Evolutionary conservation across 2,329 filamentous ascomycete species (phyloP).

Genomic region (Phialemoniopsis sp.): DNA sequence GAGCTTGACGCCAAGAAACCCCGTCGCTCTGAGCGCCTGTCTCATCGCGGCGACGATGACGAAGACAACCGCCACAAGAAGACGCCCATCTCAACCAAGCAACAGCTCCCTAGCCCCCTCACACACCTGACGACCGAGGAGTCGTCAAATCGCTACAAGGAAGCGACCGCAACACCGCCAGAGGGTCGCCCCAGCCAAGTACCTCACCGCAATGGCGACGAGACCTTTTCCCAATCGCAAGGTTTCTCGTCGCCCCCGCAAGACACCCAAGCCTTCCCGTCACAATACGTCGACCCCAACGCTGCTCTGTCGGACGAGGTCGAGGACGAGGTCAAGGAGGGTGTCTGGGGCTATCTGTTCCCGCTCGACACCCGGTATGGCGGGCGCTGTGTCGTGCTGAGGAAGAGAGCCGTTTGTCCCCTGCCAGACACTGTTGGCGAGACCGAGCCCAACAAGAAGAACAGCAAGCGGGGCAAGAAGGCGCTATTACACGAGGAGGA

Average conservation of each 20-base stretch:
- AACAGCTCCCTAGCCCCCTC: conserved; percentile 76
- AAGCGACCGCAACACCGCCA: conserved; percentile 67
- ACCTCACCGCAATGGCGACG: conserved; percentile 45
- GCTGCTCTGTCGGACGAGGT: conserved; percentile 74
- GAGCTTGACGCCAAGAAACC: conserved; percentile 75
- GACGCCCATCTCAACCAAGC: conserved; percentile 57
- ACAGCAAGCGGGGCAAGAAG: conserved; percentile 37
- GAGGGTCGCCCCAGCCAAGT: conserved; percentile 53
- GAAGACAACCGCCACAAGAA: conserved; percentile 34
- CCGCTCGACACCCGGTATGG: conserved; percentile 69
- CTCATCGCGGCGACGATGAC: conserved; percentile 37
- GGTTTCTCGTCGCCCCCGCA: conserved; percentile 50
- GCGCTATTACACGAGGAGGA: conserved; percentile 51
- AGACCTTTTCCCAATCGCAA: conserved; percentile 39
- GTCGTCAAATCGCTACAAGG: conserved; percentile 61
- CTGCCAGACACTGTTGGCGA: conserved; percentile 43
- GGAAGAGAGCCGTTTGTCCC: conserved; percentile 68
- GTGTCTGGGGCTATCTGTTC: conserved; percentile 93
- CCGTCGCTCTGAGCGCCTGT: conserved; percentile 71
- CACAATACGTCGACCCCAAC: conserved; percentile 75
- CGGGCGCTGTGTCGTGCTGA: conserved; percentile 66
- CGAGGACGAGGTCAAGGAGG: conserved; percentile 76
- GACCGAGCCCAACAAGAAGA: conserved; percentile 26
- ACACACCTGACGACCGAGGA: conserved; percentile 57
- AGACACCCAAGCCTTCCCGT: conserved; percentile 70